Base-by-base conservation (phyloP, 768 basidiomycete species). In the Brasilioporus rufonigricans region DNA sequence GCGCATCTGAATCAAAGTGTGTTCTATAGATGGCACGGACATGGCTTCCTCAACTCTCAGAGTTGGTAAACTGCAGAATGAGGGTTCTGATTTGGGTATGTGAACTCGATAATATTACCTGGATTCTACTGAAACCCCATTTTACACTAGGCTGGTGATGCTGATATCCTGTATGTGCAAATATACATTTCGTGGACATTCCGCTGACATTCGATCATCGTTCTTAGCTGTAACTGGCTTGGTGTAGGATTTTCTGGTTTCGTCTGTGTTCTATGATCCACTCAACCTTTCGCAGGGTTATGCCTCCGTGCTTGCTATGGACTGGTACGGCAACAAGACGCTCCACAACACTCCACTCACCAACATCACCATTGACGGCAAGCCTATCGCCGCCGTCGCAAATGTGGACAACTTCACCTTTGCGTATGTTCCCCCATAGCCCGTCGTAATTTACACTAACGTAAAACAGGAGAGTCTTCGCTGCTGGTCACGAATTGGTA, bases 371-470 rank as follows among this genome's bases (percentile, higher is more conserved):
- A n/a, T n/a, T n/a, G n/a, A n/a, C n/a, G n/a, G n/a, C n/a, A n/a
- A n/a, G n/a, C n/a, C n/a, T n/a, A n/a, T n/a, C n/a, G n/a, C n/a
- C n/a, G n/a, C n/a, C n/a, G n/a, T n/a, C n/a, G n/a, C n/a, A n/a
- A n/a, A n/a, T n/a, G n/a, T n/a, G 32, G 83, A 82, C 57, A 83
- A 84, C 54, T 86, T 86, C 62, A 74, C 81, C 0, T 87, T 87
- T 65, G 86, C 83, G 84, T 85, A 53, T 61, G 84, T 77, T 23
- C n/a, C 35, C 13, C 33, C 23, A 13, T 44, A 23, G 0, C 2
- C 29, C 19, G 21, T 24, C 12, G 10, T 24, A 5, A 29, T 21
- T 19, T 19, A 21, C 3, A 13, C 33, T 36, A 16, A 49, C 29
- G 16, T 35, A 23, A 26, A 85, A 32, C 12, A 32, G 49, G 29